Conservation (phyloP, 1,139 yeast species). For the Candida freyschussii region DNA sequence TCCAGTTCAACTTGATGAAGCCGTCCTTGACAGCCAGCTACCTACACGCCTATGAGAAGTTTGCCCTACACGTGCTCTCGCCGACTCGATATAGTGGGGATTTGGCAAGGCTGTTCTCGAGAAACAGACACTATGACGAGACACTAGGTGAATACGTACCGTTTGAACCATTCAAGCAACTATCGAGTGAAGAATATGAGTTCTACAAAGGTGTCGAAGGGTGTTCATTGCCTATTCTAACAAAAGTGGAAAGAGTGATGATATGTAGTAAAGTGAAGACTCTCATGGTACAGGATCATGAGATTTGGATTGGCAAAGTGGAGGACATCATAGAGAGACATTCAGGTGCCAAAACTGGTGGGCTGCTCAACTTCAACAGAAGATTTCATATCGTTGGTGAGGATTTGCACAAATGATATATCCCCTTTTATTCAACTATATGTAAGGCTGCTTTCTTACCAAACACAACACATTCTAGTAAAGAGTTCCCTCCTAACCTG, state of each 20-base stretch:
- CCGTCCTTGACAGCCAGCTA: slow-evolving; percentile 74
- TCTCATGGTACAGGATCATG: slow-evolving; percentile 70
- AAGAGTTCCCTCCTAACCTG: slow-evolving; percentile 72
- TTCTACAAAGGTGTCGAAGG: slow-evolving; percentile 13
- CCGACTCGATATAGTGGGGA: slow-evolving; percentile 49
- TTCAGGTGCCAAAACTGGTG: slow-evolving; percentile 29
- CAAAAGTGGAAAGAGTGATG: slow-evolving; percentile 55
- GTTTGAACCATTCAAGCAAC: slow-evolving; percentile 29
- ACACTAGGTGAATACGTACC: slow-evolving; percentile 17
- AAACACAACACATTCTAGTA: slow-evolving; percentile 77
- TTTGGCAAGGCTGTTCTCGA: slow-evolving; percentile 57
- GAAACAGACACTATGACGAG: slow-evolving; percentile 39
- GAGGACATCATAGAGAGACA: slow-evolving; percentile 42
- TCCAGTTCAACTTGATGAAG: slow-evolving; percentile 77
- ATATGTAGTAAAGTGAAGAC: slow-evolving; percentile 56
- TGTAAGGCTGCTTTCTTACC: slow-evolving; percentile 52
- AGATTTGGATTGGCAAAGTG: slow-evolving; percentile 78
- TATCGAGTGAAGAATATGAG: slow-evolving; percentile 27
- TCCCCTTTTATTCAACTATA: too few relatives aligned
- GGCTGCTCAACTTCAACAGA: slow-evolving; percentile 57
- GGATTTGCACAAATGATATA: slow-evolving; percentile 12
- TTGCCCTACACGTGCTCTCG: slow-evolving; percentile 74
- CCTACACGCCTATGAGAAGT: slow-evolving; percentile 47
- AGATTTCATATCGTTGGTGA: slow-evolving; percentile 50
- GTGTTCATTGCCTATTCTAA: slow-evolving; percentile 51